Base-by-base conservation (phyloP, 371 early-diverging fungal species). In the Mucor racemosus region DNA sequence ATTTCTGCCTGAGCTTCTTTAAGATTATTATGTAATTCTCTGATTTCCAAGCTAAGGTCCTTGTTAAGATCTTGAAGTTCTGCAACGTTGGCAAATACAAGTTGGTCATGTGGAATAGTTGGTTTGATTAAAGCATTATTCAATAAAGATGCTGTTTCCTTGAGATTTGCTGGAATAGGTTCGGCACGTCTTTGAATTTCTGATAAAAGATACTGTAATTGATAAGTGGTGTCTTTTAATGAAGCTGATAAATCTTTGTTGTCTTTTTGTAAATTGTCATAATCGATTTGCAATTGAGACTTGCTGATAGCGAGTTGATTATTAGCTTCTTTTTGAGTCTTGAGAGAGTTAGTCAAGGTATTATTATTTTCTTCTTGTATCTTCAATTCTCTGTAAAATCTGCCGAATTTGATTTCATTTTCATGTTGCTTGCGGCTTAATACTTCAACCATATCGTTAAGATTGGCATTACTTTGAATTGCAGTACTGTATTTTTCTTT, bases 151-250 rank as follows among this genome's bases (percentile, higher is more conserved):
- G 61, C 41, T n/a, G 58, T 44, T 1, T 46, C 42, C 8, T 21
- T 42, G 0, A 65, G 7, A 4, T 11, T 4, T 6, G 53, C 31
- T n/a, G 69, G 69, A 41, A 69, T 57, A 48, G 69, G 64, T n/a
- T 54, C 55, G 11, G 39, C 46, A 7, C 65, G 61, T 38, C 42
- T 44, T 46, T 72, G 64, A 6, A 72, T 57, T 35, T 60, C 67
- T 5, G 48, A 31, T 13, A 72, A 60, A 2, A 72, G 3, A 53
- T 60, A 53, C n/a, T 64, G 64, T 33, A 72, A 50, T 57, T 72
- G 72, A 34, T 66, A 64, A 17, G 60, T 67, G 8, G 68, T 67
- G 57, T 67, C 67, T n/a, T 67, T 67, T 5, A 72, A 48, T 21
- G 64, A 38, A 5, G 56, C 44, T 35, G 58, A 41, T 21, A 69